These are phyloP conservation scores for Beauveria medogensis DNA, from an alignment of 2,329 filamentous ascomycete genomes.

Conservation along the genomic window DNA sequence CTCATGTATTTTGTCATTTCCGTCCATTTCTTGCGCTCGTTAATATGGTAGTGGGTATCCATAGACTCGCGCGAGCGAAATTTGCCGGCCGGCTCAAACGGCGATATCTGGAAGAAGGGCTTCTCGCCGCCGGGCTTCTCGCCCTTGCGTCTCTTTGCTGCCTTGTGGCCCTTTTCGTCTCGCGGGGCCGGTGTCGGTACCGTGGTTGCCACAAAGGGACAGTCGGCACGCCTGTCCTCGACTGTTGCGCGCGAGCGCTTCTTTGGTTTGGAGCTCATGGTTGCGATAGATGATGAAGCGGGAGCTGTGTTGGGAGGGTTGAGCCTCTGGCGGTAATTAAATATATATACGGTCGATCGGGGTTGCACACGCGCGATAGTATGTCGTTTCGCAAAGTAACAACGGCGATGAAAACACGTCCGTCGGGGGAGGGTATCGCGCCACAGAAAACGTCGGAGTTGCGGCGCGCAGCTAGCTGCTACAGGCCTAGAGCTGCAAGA, in stretches of 20 bases:
- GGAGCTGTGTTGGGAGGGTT: neutral
- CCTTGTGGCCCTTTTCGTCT: neutral
- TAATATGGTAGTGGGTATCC: slow-evolving; percentile 47
- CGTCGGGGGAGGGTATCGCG: neutral
- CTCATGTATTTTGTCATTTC: slow-evolving; percentile 55
- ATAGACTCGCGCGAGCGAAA: slow-evolving; percentile 47
- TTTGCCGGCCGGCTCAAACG: slow-evolving; percentile 45
- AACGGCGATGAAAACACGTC: neutral
- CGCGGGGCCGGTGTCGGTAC: neutral
- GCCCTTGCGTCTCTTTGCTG: slow-evolving; percentile 38
- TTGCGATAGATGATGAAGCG: neutral
- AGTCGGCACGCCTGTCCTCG: slow-evolving; percentile 48
- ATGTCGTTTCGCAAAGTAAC: neutral
- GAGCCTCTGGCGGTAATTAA: neutral
- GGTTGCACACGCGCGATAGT: neutral
- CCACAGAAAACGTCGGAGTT: neutral
- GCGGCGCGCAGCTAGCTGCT: neutral
- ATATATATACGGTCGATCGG: neutral
- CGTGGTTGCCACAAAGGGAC: slow-evolving; percentile 41
- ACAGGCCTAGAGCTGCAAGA: neutral
- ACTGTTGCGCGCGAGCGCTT: slow-evolving; percentile 44
- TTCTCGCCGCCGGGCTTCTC: slow-evolving; percentile 28
- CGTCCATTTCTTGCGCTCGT: slow-evolving; percentile 44
- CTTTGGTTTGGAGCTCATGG: slow-evolving; percentile 28
- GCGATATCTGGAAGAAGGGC: slow-evolving; percentile 42